phyloP scores from a whole-genome alignment of 2,329 filamentous ascomycete genomes.

The Neofusicoccum parvum region DNA sequence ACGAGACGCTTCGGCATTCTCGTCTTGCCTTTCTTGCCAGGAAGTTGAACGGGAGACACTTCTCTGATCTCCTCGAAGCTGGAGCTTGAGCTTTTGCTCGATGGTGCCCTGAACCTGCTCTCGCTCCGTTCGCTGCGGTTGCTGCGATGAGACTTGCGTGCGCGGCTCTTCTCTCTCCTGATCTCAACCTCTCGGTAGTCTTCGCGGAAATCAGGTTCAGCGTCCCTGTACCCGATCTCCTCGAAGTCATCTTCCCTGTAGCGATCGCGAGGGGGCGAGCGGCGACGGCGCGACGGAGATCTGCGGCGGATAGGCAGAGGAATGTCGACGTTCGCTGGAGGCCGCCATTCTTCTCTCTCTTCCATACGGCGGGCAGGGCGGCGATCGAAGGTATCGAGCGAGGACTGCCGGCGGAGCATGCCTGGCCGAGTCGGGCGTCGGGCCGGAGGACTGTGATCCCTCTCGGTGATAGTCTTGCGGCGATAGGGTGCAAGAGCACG shows the following conservation, averaged over 20 bases:
- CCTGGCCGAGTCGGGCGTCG: conserved; percentile 62
- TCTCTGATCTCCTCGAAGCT: conserved; percentile 41
- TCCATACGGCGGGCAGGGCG: conserved; percentile 62
- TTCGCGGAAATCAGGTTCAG: conserved; percentile 38
- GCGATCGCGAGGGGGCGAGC: conserved; percentile 46
- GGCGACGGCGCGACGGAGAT: conserved; percentile 57
- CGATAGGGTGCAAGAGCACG: conserved; percentile 61
- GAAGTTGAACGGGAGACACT: conserved; percentile 35
- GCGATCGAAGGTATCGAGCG: conserved; percentile 86
- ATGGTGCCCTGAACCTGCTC: conserved; percentile 16
- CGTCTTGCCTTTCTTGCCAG: conserved; percentile 75
- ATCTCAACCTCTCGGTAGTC: conserved; percentile 54
- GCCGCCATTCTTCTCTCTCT: conserved; percentile 62
- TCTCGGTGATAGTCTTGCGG: conserved; percentile 60
- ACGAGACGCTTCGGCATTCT: conserved; percentile 81
- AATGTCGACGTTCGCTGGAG: conserved; percentile 69
- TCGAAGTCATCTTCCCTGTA: conserved; percentile 75
- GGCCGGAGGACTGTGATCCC: conserved; percentile 56
- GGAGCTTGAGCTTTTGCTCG: conserved; percentile 26
- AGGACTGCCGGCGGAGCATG: conserved; percentile 79
- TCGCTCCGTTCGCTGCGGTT: conserved; percentile 26
- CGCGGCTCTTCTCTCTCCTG: conserved; percentile 46
- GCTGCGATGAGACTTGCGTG: conserved; percentile 3
- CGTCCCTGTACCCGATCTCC: conserved; percentile 52
- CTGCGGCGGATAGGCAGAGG: conserved; percentile 61